These are phyloP conservation scores for Patellaria atrata DNA, from an alignment of 495 filamentous ascomycete species.

Conservation along the genomic window DNA sequence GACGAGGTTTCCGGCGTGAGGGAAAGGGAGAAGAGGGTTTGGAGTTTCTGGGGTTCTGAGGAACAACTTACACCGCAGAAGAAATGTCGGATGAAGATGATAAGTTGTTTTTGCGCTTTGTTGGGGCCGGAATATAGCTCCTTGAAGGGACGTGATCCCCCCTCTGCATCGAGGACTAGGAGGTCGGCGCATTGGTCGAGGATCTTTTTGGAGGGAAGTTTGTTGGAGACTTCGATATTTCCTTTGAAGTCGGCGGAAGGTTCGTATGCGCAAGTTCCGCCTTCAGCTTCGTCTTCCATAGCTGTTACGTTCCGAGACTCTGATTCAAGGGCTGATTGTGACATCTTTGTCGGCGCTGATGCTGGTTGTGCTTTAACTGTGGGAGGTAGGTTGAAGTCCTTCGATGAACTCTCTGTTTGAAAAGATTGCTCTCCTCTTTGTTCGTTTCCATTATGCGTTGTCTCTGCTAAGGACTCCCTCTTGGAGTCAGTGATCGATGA, in stretches of 20 bases:
- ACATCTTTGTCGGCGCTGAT: no score
- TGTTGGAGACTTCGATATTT: constrained; percentile 17
- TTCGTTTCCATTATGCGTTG: no score
- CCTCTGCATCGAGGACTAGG: constrained; percentile 48
- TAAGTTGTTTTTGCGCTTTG: constrained; percentile 37
- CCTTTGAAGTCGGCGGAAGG: constrained; percentile 15
- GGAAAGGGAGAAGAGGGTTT: constrained; percentile 1
- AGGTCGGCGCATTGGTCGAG: constrained; percentile 28
- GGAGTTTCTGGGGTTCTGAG: not conserved
- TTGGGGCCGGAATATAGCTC: constrained; percentile 43
- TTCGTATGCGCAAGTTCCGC: no score
- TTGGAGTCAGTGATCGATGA: no score
- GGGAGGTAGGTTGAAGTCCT: no score
- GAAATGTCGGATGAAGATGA: constrained; percentile 82
- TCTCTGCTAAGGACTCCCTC: no score
- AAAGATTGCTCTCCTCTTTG: no score
- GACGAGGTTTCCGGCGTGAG: constrained; percentile 4
- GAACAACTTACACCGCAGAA: constrained; percentile 62
- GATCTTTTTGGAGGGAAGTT: constrained; percentile 12
- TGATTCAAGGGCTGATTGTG: no score
- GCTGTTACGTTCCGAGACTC: no score
- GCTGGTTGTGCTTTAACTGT: no score
- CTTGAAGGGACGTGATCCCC: constrained; percentile 49
- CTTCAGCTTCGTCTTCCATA: no score
- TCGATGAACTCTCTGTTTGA: no score